Conservation (phyloP, 768 basidiomycete genomes). For the Kwoniella pini region DNA sequence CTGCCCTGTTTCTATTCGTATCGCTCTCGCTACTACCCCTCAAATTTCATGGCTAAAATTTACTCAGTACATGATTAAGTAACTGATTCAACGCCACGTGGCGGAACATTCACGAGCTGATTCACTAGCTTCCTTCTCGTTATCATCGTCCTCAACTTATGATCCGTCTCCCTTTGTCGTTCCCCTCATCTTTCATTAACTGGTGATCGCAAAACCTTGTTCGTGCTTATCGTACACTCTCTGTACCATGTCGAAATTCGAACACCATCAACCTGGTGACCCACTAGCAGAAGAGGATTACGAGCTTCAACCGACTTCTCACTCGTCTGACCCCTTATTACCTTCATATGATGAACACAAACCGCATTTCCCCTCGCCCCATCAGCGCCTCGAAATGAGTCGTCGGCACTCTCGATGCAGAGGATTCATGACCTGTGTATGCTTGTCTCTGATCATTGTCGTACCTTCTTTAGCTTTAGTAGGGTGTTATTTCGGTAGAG, state of each 20-base stretch:
- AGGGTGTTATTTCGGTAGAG: constrained; percentile 34
- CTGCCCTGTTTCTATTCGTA: no score
- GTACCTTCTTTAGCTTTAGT: constrained; percentile 26
- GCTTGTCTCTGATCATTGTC: constrained; percentile 24
- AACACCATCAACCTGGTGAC: constrained; percentile 12
- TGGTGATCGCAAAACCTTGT: neutral
- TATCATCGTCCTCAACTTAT: no score
- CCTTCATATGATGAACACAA: constrained; percentile 34
- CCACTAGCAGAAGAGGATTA: constrained; percentile 35
- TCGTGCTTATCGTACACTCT: neutral
- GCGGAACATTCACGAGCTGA: no score
- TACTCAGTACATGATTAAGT: no score
- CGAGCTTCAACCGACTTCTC: constrained; percentile 35
- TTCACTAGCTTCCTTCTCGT: no score
- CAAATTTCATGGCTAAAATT: no score
- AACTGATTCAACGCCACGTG: no score
- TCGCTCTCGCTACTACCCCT: no score
- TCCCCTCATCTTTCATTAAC: neutral
- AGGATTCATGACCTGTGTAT: constrained; percentile 26
- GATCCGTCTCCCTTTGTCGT: neutral
- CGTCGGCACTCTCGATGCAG: constrained; percentile 15
- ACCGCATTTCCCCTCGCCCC: constrained; percentile 12
- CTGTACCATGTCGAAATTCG: constrained; percentile 13
- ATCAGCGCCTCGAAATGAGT: neutral
- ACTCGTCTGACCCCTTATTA: constrained; percentile 34